Evolutionary conservation across 177 flowering plant genomes (phyloP).

Genomic region (Telopea speciosissima): DNA sequence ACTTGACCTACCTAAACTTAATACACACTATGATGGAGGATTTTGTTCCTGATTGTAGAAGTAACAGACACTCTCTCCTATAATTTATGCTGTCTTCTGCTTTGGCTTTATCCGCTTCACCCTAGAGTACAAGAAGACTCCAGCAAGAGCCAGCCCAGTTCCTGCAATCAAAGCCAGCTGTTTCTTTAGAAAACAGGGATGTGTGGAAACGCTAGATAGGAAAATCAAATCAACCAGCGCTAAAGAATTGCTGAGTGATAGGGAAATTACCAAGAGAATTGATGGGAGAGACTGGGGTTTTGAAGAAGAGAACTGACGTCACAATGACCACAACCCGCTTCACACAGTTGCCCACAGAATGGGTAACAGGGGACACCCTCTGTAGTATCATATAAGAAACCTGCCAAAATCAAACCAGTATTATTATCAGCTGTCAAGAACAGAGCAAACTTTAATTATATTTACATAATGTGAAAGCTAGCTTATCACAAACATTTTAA

Average conservation of each 20-base stretch:
- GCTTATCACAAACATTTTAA: neutral
- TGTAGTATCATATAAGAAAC: slow-evolving; percentile 75
- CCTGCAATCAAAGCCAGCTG: slow-evolving; percentile 31
- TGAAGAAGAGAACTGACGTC: slow-evolving; percentile 76
- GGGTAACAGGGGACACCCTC: slow-evolving; percentile 84
- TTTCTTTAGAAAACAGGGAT: neutral
- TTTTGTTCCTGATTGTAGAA: too few relatives aligned
- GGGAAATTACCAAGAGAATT: slow-evolving; percentile 58
- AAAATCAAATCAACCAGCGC: neutral
- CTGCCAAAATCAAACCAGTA: slow-evolving; percentile 34
- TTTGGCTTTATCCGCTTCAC: slow-evolving; percentile 54
- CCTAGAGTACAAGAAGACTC: slow-evolving; percentile 80
- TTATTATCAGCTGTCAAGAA: slow-evolving; percentile 2
- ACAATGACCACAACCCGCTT: slow-evolving; percentile 84
- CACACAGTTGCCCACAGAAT: slow-evolving; percentile 78
- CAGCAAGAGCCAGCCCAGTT: slow-evolving; percentile 74
- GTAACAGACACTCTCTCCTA: neutral
- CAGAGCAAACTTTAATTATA: neutral
- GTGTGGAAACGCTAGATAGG: neutral
- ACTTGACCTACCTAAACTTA: neutral
- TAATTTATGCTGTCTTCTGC: slow-evolving; percentile 22
- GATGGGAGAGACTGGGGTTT: slow-evolving; percentile 55
- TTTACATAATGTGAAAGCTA: neutral
- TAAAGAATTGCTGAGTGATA: neutral
- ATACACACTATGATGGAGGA: neutral